Evolutionary conservation across 2,329 filamentous ascomycete species (phyloP), one percentile per base, ranked within the genome.

Genomic region (Alternaria novae-zelandiae): DNA sequence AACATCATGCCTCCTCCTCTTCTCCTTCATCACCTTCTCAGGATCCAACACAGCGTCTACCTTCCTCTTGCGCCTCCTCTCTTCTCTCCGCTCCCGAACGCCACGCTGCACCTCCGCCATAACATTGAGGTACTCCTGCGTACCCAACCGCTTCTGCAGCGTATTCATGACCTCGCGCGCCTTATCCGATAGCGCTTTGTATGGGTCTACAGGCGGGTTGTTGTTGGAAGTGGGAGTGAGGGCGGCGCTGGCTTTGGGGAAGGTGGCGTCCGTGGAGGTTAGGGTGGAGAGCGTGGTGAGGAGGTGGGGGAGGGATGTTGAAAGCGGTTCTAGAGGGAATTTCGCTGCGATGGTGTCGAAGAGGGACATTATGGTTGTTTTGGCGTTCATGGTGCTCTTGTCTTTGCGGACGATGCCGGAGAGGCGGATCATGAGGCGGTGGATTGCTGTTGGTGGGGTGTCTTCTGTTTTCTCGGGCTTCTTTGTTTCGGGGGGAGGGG

Each of bases 91-190:
- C 68, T 86, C 86, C 74, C 87, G 88, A n/a, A 96, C 89, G 15
- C 86, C 87, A 56, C 91, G 89, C 64, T 93, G 88, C 7, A 96
- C 92, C 44, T 86, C 86, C 43, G 92, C 80, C 74, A 98, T 84
- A 49, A 90, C 86, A 58, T 86, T 85, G n/a, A 94, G 89, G 81
- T 94, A 99, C 65, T 88, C 88, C 1, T 89, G 87, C 2, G 91
- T 93, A 44, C 95, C 96, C 55, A 97, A 85, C 76, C 92, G 94
- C 83, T 90, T 91, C 82, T 97, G 94, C 63, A 99, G 78, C n/a
- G 86, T 82, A 67, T 93, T 91, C 83, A 98, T 89, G 11, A 94
- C 84, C 71, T 95, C 91, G 68, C 91, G 88, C 5, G 92, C 91
- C 61, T 90, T 89, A 44, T 87, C 85, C 70, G 91, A 89, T 32